Percentiles rank a stretch among this genome's conserved stretches.
phyloP scores from a whole-genome alignment of 352 stramenopile species.

The Aphanomyces stellatus region DNA sequence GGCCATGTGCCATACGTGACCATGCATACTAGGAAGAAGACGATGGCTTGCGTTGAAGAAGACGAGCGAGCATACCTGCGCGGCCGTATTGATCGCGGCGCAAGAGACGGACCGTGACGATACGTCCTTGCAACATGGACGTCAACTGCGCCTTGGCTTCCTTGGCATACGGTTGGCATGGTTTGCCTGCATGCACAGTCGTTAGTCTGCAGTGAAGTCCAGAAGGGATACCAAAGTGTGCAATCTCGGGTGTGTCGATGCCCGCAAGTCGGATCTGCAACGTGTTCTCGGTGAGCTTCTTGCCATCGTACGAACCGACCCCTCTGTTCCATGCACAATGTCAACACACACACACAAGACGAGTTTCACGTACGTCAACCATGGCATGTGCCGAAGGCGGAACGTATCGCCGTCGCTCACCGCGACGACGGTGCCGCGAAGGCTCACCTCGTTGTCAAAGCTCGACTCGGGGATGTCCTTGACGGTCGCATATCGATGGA shows the following conservation, averaged over 20 bases:
- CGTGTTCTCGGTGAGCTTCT: constrained; percentile 61
- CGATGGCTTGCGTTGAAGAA: not conserved
- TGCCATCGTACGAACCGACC: constrained; percentile 36
- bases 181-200: constrained; percentile 16
- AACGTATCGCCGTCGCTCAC: constrained; percentile 81
- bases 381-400: constrained; percentile 54
- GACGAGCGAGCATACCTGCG: not conserved
- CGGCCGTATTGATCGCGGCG: constrained; percentile 81
- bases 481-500: constrained; percentile 63
- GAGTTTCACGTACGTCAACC: constrained; percentile 12
- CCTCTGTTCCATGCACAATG: constrained; percentile 20
- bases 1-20: constrained; percentile 70
- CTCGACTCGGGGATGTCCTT: constrained; percentile 65
- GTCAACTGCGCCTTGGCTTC: constrained; percentile 69
- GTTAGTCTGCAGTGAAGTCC: not conserved
- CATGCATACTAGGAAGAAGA: constrained; percentile 49
- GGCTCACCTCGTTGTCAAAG: constrained; percentile 51
- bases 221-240: constrained; percentile 61
- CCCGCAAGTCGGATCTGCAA: constrained; percentile 75
- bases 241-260: constrained; percentile 69
- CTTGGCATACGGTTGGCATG: constrained; percentile 63
- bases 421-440: constrained; percentile 32
- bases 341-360: not conserved
- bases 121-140: constrained; percentile 34
- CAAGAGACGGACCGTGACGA: constrained; percentile 66